Conservation (phyloP, 1,284 basidiomycete genomes). For the Ustilago bromivora region DNA sequence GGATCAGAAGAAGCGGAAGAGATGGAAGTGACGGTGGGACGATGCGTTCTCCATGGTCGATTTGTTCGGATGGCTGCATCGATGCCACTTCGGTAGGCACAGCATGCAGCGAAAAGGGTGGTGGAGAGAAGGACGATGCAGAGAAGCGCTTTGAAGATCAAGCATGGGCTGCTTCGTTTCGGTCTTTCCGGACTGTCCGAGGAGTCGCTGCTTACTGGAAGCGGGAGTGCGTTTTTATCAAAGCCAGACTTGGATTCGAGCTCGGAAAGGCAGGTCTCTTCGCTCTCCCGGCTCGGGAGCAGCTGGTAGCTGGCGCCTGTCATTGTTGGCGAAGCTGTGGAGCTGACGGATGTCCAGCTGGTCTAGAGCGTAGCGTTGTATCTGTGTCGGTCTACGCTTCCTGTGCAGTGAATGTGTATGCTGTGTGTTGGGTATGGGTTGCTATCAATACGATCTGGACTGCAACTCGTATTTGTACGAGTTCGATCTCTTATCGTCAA, state of each 20-base stretch:
- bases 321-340: slow-evolving; percentile 19
- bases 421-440: background rate
- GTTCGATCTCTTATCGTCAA: background rate
- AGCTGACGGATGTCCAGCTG: slow-evolving; percentile 13
- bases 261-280: slow-evolving; percentile 35
- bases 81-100: slow-evolving; percentile 16
- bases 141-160: slow-evolving; percentile 28
- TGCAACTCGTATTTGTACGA: background rate
- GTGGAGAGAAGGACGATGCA: slow-evolving; percentile 23
- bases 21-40: background rate
- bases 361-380: background rate
- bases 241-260: slow-evolving; percentile 6
- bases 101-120: slow-evolving; percentile 22
- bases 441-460: background rate
- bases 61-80: slow-evolving; percentile 7
- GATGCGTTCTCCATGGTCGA: slow-evolving; percentile 3
- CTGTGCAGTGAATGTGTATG: background rate
- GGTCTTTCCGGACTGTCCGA: background rate
- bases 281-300: slow-evolving; percentile 37
- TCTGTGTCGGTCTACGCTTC: background rate
- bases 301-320: slow-evolving; percentile 38
- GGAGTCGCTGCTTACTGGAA: background rate
- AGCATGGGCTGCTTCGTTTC: slow-evolving; percentile 8
- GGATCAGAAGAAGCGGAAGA: slow-evolving; percentile 1
- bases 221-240: slow-evolving; percentile 7